Evolutionary conservation across 148 eudicot genomes (phyloP).

Genomic region (Vaccinium macrocarpon): DNA sequence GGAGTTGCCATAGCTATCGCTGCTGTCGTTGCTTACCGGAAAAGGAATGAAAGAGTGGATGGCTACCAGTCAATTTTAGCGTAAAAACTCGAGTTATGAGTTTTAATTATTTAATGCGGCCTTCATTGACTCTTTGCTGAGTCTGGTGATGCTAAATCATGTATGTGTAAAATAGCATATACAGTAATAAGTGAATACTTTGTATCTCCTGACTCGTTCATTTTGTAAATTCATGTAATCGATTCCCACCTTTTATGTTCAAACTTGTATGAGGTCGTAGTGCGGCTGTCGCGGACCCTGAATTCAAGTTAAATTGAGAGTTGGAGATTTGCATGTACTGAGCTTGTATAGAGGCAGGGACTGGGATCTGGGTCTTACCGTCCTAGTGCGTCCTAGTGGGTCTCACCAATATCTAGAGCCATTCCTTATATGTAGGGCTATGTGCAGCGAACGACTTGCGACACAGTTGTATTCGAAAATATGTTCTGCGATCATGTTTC

Average conservation of each 20-base stretch:
- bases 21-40: constrained; percentile 18
- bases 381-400: too few relatives aligned
- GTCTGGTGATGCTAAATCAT: neutral
- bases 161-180: neutral
- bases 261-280: neutral
- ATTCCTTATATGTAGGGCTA: too few relatives aligned
- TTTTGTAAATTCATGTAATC: neutral
- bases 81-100: constrained; percentile 16
- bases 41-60: constrained; percentile 27
- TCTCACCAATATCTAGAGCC: too few relatives aligned
- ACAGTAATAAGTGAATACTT: neutral
- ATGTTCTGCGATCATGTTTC: too few relatives aligned
- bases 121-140: neutral
- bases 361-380: too few relatives aligned
- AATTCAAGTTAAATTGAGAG: neutral
- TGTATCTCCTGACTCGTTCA: neutral
- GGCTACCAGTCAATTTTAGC: constrained; percentile 34
- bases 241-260: neutral
- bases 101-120: too few relatives aligned
- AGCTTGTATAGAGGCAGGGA: too few relatives aligned
- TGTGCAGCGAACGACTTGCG: too few relatives aligned
- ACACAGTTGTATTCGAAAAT: too few relatives aligned
- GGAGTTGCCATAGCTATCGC: constrained; percentile 27
- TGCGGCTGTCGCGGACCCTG: neutral
- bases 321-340: neutral